Evolutionary conservation across 192 early-diverging fungal genomes (phyloP), one percentile per base, ranked within the genome.

Genomic region (Haplosporangium gracile): DNA sequence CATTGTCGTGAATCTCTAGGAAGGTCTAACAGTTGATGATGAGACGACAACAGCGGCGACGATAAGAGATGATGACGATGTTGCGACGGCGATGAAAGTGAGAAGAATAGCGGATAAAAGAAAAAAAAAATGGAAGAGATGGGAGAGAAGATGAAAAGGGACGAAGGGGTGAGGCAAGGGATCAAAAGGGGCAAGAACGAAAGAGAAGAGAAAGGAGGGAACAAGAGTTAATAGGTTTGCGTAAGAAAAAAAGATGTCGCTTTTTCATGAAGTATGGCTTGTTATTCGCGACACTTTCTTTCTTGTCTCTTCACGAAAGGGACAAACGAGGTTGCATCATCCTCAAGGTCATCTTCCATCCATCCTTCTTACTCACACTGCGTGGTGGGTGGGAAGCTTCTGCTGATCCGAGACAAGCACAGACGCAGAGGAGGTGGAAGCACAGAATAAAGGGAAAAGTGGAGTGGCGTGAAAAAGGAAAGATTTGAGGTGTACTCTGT

Each of bases 121-220:
- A 45, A 45, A 45, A 45, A 45, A 2, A 45, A 45, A 45, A 68
- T n/a, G 65, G 47, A 69, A 49, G 68, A 39, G 22, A 38, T n/a
- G 32, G 24, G 38, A 26, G 6, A n/a, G 20, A 47, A 38, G 22
- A n/a, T 20, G 71, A 74, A 34, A 18, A 22, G 49, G 47, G 18
- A 51, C 20, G 49, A 51, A 51, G 16, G 49, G 49, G 20, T 5
- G 49, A 51, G 20, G 68, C 18, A 72, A 89, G 83, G 36, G 77
- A 83, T 9, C 47, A 68, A 73, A 87, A 78, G 15, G 84, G 80
- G 42, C 77, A 24, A 49, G 68, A 55, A 47, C 40, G 42, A 51
- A 2, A 16, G 65, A 90, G 73, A 24, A n/a, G 29, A 57, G 2
- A 34, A 32, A 65, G 24, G 11, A 32, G 60, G 11, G 43, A 13